Base-by-base conservation (phyloP, 2,329 filamentous ascomycete species). In the Geosmithia putterillii region DNA sequence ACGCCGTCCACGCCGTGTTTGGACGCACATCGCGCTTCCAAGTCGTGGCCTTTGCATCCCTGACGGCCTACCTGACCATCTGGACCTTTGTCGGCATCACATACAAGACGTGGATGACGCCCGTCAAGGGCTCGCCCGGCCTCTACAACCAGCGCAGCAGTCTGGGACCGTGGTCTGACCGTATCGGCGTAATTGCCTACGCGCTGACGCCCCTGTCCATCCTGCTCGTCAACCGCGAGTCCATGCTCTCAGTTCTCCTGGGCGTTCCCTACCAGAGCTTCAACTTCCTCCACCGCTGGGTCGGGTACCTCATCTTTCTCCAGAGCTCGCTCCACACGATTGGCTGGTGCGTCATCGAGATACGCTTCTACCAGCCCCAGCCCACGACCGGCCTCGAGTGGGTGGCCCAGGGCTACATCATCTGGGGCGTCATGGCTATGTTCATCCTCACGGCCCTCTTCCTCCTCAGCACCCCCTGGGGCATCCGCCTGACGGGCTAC, bases 271-370 rank as follows among this genome's bases (percentile, higher is more conserved):
- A 86, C 53, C 83, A 87, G 51, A 76, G 74, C 52, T 86, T 88
- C 69, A 81, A 83, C 59, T 88, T 88, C 54, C 63, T 88, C 18
- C 83, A 87, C 57, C 78, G 82, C 25, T 88, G 83, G 83, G 64
- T 81, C 0, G 83, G 84, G 7, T 81, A 82, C 47, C 69, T 88
- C 52, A 86, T 89, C 48, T 74, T 85, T 43, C 56, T 76, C 1
- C 83, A 88, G 55, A 73, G 76, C 3, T 61, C 69, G 9, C 58
- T 88, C 2, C 84, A 89, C 56, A 86, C 83, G 1, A 70, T 88
- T 21, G 73, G 69, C 43, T 88, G 83, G 83, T 75, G 70, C 21
- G 55, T 88, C 38, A 64, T 87, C 38, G 79, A 87, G 59, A 68
- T 69, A 1, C 63, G 64, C 20, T 64, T 87, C 1, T 88, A 88